These are phyloP conservation scores for Diphasiastrum complanatum DNA, from an alignment of 83 land plant genomes.

Conservation along the genomic window DNA sequence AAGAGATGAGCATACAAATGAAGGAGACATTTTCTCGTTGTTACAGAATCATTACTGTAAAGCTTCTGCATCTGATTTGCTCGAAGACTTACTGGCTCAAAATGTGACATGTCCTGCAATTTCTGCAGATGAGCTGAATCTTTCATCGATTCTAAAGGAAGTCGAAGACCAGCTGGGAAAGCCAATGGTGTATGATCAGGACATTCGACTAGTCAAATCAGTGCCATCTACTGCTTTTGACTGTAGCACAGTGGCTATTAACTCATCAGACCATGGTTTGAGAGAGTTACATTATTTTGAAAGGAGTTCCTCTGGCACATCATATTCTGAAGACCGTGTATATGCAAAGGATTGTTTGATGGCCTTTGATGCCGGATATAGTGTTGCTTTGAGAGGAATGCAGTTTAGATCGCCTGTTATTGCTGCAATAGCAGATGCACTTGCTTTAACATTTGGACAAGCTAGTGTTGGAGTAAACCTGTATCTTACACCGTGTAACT, in stretches of 20 bases:
- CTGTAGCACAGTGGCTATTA: too few relatives aligned
- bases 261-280: too few relatives aligned
- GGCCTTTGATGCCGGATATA: conserved; percentile 53
- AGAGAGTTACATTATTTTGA: conserved; percentile 38
- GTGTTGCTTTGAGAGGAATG: conserved; percentile 69
- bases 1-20: conserved; percentile 4
- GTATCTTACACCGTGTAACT: conserved; percentile 68
- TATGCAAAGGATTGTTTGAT: conserved; percentile 40
- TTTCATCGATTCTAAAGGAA: conserved; percentile 33
- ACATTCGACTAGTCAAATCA: conserved; percentile 52
- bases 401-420: conserved; percentile 54
- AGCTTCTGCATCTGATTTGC: conserved; percentile 18
- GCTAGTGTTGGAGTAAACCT: conserved; percentile 71
- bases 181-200: conserved; percentile 49
- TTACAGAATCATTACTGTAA: conserved; percentile 20
- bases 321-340: conserved; percentile 13
- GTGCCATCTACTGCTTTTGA: not conserved
- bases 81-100: conserved; percentile 35
- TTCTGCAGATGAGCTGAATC: conserved; percentile 56
- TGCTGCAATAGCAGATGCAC: conserved; percentile 44
- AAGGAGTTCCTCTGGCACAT: not conserved
- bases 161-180: conserved; percentile 37
- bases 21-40: conserved; percentile 1
- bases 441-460: conserved; percentile 63
- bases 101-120: conserved; percentile 54